Evolutionary conservation across 2,329 filamentous ascomycete species (phyloP), one percentile per base, ranked within the genome.

Genomic region (Periconia sp.): DNA sequence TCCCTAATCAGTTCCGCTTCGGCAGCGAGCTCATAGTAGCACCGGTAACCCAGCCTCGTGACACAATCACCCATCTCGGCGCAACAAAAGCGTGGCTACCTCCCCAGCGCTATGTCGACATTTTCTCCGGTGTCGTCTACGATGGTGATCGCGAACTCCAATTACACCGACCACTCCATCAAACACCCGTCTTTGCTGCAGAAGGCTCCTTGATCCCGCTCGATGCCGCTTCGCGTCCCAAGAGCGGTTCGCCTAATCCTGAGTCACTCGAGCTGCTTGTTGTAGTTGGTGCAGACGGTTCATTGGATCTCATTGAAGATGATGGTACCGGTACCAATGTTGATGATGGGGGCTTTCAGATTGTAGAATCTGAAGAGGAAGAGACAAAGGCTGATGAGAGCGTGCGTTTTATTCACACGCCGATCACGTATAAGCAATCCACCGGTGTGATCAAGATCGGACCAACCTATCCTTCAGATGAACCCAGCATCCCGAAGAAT

Each of bases 171-270:
- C 61, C 68, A 0, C 65, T 86, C 0, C 54, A 74, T 13, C 61
- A 72, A 17, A 72, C 76, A 22, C 83, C 83, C 0, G 77, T 84
- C 0, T 68, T 86, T 11, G 75, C 79, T 2, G 65, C 64, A 0
- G 77, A 83, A 57, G 83, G 83, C 0, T 70, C 81, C 10, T 83
- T 86, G 40, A 68, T 86, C 5, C 78, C 82, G 0, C 66, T 85
- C 0, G 82, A 85, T 43, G 69, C 57, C 1, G 64, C 66, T 3
- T 46, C 52, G 24, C 63, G 61, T 2, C 75, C 77, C 0, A 52
- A 47, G 2, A 81, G 81, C 37, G 80, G 79, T 2, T 73, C 72
- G 1, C 57, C 61, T 0, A 79, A 78, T 35, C 79, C 80, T 0
- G 57, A 64, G 2, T 61, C 57, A 1, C 66, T 82, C 13, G 78